These are phyloP conservation scores for Diutina rugosa DNA, from an alignment of 1,139 yeast species.

Conservation along the genomic window DNA sequence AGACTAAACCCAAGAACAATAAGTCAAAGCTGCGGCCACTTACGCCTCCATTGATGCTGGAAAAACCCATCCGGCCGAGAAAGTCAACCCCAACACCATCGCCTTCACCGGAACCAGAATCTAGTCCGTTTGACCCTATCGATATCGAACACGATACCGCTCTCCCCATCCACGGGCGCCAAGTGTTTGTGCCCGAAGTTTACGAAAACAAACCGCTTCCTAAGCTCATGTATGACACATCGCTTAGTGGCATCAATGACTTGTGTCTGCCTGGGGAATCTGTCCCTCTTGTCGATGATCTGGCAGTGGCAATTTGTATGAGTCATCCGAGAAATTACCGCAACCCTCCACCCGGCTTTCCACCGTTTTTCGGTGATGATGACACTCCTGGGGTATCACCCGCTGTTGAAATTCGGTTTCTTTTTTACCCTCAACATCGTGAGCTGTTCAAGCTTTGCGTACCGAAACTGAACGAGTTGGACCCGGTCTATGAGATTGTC, in stretches of 20 bases:
- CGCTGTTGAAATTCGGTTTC: conserved; percentile 20
- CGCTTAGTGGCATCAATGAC: conserved; percentile 9
- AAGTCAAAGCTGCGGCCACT: background rate
- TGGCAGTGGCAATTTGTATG: conserved; percentile 19
- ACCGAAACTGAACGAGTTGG: conserved; percentile 44
- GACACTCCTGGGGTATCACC: conserved; percentile 11
- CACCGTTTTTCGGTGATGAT: conserved; percentile 14
- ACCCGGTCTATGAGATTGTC: conserved; percentile 65
- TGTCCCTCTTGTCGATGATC: conserved; percentile 12
- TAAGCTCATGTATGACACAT: conserved; percentile 13
- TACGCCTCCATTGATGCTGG: background rate
- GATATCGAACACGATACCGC: conserved; percentile 22
- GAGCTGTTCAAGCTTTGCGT: conserved; percentile 29
- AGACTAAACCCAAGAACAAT: background rate
- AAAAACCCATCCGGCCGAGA: background rate
- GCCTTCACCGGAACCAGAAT: background rate
- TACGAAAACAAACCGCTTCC: conserved; percentile 12
- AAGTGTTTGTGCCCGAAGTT: conserved; percentile 19
- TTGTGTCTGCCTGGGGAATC: conserved; percentile 7
- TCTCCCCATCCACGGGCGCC: conserved; percentile 19
- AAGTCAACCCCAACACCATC: background rate
- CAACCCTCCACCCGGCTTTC: conserved; percentile 24
- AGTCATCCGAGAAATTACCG: conserved; percentile 19
- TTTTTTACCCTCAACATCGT: conserved; percentile 27
- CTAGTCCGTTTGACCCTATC: conserved; percentile 26